Evolutionary conservation across 1,284 basidiomycete genomes (phyloP).

Genomic region (Boletus smithii): DNA sequence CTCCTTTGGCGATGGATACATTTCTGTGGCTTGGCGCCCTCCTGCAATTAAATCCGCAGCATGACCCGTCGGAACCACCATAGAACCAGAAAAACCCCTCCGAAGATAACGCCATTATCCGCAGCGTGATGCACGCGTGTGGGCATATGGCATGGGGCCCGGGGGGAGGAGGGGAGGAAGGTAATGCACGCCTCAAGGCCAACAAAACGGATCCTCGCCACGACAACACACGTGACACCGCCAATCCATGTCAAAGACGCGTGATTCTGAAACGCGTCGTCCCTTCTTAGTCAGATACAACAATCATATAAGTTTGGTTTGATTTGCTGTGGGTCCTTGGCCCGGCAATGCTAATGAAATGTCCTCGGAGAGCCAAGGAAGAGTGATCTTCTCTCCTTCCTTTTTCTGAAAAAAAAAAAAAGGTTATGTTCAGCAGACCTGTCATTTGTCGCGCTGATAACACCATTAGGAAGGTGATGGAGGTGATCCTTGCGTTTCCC

Average conservation of each 20-base stretch:
- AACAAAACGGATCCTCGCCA: constrained; percentile 6
- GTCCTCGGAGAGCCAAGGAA: constrained; percentile 22
- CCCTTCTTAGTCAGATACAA: constrained; percentile 8
- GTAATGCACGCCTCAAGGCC: constrained; percentile 14
- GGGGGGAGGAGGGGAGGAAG: not conserved
- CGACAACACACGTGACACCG: constrained; percentile 1
- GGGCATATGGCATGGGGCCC: too few species aligned
- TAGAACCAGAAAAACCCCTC: not conserved
- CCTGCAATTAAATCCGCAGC: constrained; percentile 5
- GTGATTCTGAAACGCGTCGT: constrained; percentile 24
- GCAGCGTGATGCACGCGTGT: constrained; percentile 2
- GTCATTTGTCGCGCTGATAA: constrained; percentile 18
- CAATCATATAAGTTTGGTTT: constrained; percentile 3
- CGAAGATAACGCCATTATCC: constrained; percentile 1
- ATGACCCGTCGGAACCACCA: constrained; percentile 1
- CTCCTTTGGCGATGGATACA: constrained; percentile 7
- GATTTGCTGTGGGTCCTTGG: constrained; percentile 3
- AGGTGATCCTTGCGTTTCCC: constrained; percentile 12
- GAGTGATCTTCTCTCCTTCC: not conserved
- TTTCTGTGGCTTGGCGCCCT: constrained; percentile 19
- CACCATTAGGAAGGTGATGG: constrained; percentile 23
- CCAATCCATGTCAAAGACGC: constrained; percentile 8
- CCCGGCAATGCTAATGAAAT: constrained; percentile 2
- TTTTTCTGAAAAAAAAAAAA: constrained; percentile 1
- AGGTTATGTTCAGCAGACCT: constrained; percentile 7